Percentiles rank a stretch among this genome's conserved stretches.
Conservation (phyloP, 2,329 filamentous ascomycete species). For the Cladophialophora bantiana region DNA sequence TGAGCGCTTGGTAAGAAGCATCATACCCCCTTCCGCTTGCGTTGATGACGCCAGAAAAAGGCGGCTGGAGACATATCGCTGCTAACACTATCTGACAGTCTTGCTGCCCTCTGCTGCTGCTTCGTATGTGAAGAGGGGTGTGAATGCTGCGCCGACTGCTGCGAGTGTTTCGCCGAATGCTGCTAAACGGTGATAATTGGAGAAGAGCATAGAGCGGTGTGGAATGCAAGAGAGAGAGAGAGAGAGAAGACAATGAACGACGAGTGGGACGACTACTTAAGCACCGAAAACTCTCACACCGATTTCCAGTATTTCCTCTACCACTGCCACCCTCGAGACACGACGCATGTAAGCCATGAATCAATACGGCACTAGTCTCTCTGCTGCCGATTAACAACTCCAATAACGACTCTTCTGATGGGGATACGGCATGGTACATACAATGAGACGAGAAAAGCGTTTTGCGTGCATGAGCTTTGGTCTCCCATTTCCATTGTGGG, state of each 20-base stretch:
- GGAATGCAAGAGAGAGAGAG: slow-evolving; percentile 5
- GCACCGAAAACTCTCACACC: neutral
- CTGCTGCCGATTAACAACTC: neutral
- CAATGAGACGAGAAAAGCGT: neutral
- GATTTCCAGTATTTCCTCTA: neutral
- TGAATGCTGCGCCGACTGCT: slow-evolving; percentile 69
- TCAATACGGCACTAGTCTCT: neutral
- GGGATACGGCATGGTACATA: slow-evolving; percentile 8
- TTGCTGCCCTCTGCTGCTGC: slow-evolving; percentile 67
- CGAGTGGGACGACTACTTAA: neutral
- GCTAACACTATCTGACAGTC: slow-evolving; percentile 44
- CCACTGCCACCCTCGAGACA: neutral
- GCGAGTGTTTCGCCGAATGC: slow-evolving; percentile 53
- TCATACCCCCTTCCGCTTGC: neutral
- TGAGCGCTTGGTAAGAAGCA: slow-evolving; percentile 56
- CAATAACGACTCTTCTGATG: neutral
- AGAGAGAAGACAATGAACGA: neutral
- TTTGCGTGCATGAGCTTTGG: neutral
- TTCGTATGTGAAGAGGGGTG: slow-evolving; percentile 70
- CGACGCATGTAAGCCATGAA: neutral
- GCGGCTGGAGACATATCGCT: neutral
- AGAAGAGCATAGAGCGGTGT: neutral
- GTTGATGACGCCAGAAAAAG: neutral
- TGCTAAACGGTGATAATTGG: slow-evolving; percentile 30
- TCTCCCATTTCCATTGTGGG: neutral